Conservation (phyloP, 2,329 filamentous ascomycete species). For the Cercospora zeae-maydis region DNA sequence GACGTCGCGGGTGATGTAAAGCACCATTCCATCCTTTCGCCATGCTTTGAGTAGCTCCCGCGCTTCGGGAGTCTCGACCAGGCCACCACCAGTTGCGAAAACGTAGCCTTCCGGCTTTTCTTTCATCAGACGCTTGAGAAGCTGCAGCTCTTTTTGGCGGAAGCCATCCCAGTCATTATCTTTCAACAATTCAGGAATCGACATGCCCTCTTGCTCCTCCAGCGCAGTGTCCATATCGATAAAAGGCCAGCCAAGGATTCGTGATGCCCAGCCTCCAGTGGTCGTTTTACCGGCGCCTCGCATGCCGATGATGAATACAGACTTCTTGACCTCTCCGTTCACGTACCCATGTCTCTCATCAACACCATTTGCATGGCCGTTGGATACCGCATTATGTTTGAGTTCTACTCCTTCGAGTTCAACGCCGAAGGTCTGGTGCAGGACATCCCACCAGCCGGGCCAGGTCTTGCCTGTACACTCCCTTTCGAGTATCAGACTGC, state of each 20-base stretch:
- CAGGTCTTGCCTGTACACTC: slow-evolving; percentile 97
- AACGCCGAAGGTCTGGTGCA: slow-evolving; percentile 74
- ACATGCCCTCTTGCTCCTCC: slow-evolving; percentile 67
- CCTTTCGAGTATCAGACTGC: slow-evolving; percentile 78
- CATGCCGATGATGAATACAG: slow-evolving; percentile 96
- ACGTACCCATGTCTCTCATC: slow-evolving; percentile 16
- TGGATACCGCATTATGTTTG: slow-evolving; percentile 27
- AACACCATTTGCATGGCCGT: slow-evolving; percentile 38
- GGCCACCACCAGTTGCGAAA: slow-evolving; percentile 89
- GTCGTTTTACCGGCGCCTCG: slow-evolving; percentile 96
- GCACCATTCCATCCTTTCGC: slow-evolving; percentile 75
- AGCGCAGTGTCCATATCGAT: slow-evolving; percentile 86
- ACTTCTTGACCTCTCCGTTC: slow-evolving; percentile 51
- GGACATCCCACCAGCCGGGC: slow-evolving; percentile 96
- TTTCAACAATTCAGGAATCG: slow-evolving; percentile 82
- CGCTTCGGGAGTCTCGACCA: slow-evolving; percentile 81
- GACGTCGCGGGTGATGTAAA: slow-evolving; percentile 84
- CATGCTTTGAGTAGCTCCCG: slow-evolving; percentile 72
- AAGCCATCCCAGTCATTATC: slow-evolving; percentile 83
- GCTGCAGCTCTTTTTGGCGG: slow-evolving; percentile 69
- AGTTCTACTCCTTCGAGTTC: slow-evolving; percentile 70
- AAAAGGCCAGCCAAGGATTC: slow-evolving; percentile 70
- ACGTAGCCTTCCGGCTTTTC: slow-evolving; percentile 73
- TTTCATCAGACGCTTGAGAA: slow-evolving; percentile 69
- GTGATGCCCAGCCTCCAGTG: slow-evolving; percentile 78